Evolutionary conservation across 78 protist species (phyloP).

Genomic region (Dictyostelium brefeldianum): DNA sequence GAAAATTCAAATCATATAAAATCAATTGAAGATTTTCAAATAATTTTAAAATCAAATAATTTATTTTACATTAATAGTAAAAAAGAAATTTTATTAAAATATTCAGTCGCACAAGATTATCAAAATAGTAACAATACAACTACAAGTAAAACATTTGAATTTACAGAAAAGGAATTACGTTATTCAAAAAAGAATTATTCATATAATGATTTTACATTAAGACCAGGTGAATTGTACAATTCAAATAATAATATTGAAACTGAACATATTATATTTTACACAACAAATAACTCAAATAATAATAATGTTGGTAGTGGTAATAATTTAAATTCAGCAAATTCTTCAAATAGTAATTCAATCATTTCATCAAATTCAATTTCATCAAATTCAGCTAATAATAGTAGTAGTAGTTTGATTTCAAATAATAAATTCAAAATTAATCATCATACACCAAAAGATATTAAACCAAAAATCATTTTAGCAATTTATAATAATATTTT

Average conservation of each 20-base stretch:
- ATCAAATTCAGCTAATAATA: not conserved
- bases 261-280: not conserved
- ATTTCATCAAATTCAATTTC: not conserved
- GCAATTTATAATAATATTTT: slow-evolving; percentile 18
- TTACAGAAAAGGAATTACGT: slow-evolving; percentile 24
- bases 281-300: not conserved
- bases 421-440: not conserved
- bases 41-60: slow-evolving; percentile 6
- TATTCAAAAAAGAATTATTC: slow-evolving; percentile 2
- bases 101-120: not conserved
- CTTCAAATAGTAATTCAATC: not conserved
- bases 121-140: not conserved
- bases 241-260: not conserved
- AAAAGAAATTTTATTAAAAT: slow-evolving; percentile 18
- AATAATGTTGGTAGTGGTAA: not conserved
- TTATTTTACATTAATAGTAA: not conserved
- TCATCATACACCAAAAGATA: slow-evolving; percentile 20
- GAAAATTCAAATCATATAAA: slow-evolving; percentile 9
- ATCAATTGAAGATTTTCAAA: not conserved
- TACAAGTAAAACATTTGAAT: not conserved
- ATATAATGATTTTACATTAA: slow-evolving; percentile 1
- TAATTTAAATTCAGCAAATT: not conserved
- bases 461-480: not conserved
- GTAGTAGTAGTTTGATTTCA: not conserved
- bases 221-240: not conserved